phyloP scores from a whole-genome alignment of 441 rosid species.

The Corymbia citriodora region DNA sequence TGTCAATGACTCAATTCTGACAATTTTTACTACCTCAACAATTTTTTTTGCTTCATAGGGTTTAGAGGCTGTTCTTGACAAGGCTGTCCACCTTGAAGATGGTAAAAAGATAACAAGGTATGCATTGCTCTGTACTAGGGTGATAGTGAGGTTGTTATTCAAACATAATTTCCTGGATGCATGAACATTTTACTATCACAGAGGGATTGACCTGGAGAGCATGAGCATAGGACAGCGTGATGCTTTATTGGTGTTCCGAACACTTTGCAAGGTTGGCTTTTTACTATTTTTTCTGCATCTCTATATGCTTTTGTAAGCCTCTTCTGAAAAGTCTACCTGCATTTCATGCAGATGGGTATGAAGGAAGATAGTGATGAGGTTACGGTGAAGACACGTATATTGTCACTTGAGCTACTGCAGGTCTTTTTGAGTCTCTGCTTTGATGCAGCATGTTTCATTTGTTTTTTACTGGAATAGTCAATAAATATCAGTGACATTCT shows the following conservation, averaged over 20 bases:
- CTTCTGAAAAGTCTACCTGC: constrained; percentile 7
- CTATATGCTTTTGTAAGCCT: constrained; percentile 16
- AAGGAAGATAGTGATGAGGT: constrained; percentile 98
- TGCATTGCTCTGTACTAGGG: constrained; percentile 5
- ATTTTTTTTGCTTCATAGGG: constrained; percentile 44
- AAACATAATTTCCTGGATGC: constrained; percentile 2
- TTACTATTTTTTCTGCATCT: constrained; percentile 1
- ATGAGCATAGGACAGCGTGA: constrained; percentile 94
- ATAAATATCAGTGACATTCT: background rate
- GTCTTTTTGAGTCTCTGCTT: constrained; percentile 28
- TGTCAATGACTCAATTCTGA: background rate
- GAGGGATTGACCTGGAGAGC: constrained; percentile 96
- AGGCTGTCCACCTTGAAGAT: constrained; percentile 96
- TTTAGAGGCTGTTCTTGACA: constrained; percentile 97
- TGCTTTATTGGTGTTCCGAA: constrained; percentile 93
- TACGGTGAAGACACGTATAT: constrained; percentile 82
- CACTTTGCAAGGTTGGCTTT: constrained; percentile 94
- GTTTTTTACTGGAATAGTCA: background rate
- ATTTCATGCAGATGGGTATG: constrained; percentile 85
- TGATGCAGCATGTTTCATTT: background rate
- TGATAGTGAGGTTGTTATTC: background rate
- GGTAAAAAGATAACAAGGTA: constrained; percentile 93
- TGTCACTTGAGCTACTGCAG: constrained; percentile 99
- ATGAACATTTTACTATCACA: constrained; percentile 12
- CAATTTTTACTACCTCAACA: background rate